These are phyloP conservation scores for Monilinia fructigena DNA, from an alignment of 2,329 filamentous ascomycete species.

Conservation along the genomic window DNA sequence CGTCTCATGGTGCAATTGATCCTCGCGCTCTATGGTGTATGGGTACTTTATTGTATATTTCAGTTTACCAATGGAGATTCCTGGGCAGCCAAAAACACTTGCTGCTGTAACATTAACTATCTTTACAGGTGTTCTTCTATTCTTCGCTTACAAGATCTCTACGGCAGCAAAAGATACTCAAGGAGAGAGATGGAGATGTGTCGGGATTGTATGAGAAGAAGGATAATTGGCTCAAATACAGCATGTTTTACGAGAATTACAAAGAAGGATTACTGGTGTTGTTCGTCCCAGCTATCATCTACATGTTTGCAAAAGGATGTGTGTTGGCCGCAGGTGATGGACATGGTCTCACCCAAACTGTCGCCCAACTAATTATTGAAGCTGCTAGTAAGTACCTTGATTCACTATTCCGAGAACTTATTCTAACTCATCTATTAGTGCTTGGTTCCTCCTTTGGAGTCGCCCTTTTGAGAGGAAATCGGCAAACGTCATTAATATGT, in stretches of 20 bases:
- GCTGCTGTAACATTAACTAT: slow-evolving; percentile 76
- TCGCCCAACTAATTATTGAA: slow-evolving; percentile 79
- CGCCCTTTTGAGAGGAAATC: slow-evolving; percentile 85
- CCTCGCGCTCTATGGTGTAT: slow-evolving; percentile 86
- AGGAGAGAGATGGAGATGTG: slow-evolving; percentile 70
- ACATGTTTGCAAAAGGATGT: slow-evolving; percentile 86
- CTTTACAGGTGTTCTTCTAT: slow-evolving; percentile 78
- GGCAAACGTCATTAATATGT: slow-evolving; percentile 88
- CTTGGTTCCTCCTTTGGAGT: slow-evolving; percentile 77
- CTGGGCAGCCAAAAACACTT: slow-evolving; percentile 84
- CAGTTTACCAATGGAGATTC: slow-evolving; percentile 94
- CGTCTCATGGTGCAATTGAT: slow-evolving; percentile 89
- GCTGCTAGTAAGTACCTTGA: slow-evolving; percentile 46
- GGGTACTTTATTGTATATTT: slow-evolving; percentile 94
- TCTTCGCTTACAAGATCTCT: slow-evolving; percentile 84
- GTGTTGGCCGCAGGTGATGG: slow-evolving; percentile 83
- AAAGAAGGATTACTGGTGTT: slow-evolving; percentile 96
- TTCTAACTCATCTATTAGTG: slow-evolving; percentile 45
- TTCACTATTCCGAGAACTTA: not conserved
- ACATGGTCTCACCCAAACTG: slow-evolving; percentile 77
- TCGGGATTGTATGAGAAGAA: slow-evolving; percentile 81
- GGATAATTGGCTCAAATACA: slow-evolving; percentile 91
- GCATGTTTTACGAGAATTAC: slow-evolving; percentile 94
- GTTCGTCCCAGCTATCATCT: slow-evolving; percentile 84
- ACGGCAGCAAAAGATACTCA: slow-evolving; percentile 70